phyloP scores from a whole-genome alignment of 2,329 filamentous ascomycete species.

The Penicillium griseofulvum region DNA sequence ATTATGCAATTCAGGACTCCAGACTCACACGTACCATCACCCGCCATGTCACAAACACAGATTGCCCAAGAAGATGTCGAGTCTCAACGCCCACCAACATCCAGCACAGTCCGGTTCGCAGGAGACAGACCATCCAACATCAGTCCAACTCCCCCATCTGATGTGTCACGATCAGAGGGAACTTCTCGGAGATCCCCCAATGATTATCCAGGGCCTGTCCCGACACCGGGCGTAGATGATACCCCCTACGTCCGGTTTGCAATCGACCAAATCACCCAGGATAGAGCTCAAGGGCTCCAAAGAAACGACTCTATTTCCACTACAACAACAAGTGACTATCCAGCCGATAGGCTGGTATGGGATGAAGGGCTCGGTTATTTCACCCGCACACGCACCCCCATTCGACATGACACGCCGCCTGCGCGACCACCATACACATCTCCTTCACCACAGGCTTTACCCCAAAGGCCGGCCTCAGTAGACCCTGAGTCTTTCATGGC shows the following conservation, averaged over 20 bases:
- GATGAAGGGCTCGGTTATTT: slow-evolving; percentile 48
- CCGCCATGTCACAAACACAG: slow-evolving; percentile 22
- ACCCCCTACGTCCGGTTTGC: slow-evolving; percentile 87
- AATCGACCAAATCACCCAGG: slow-evolving; percentile 78
- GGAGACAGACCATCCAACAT: slow-evolving; percentile 22
- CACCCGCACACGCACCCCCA: slow-evolving; percentile 32
- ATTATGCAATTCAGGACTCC: slow-evolving; percentile 46
- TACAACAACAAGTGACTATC: slow-evolving; percentile 41
- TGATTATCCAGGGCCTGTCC: slow-evolving; percentile 41
- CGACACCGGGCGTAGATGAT: slow-evolving; percentile 77
- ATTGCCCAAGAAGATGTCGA: slow-evolving; percentile 5
- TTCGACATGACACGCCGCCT: slow-evolving; percentile 31
- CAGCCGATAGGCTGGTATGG: slow-evolving; percentile 51
- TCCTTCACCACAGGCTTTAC: slow-evolving; percentile 36
- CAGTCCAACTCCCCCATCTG: slow-evolving; percentile 22
- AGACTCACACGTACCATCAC: slow-evolving; percentile 38
- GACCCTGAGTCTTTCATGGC: slow-evolving; percentile 49
- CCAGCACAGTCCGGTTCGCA: slow-evolving; percentile 29
- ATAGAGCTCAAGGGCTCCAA: slow-evolving; percentile 58
- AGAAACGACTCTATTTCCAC: slow-evolving; percentile 48
- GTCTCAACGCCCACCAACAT: slow-evolving; percentile 20
- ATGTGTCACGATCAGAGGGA: slow-evolving; percentile 21
- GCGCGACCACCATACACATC: slow-evolving; percentile 31
- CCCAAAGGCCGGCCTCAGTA: slow-evolving; percentile 26
- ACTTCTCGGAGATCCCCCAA: slow-evolving; percentile 26